These are phyloP conservation scores for Apiospora koreana DNA, from an alignment of 2,329 filamentous ascomycete species.

Conservation along the genomic window DNA sequence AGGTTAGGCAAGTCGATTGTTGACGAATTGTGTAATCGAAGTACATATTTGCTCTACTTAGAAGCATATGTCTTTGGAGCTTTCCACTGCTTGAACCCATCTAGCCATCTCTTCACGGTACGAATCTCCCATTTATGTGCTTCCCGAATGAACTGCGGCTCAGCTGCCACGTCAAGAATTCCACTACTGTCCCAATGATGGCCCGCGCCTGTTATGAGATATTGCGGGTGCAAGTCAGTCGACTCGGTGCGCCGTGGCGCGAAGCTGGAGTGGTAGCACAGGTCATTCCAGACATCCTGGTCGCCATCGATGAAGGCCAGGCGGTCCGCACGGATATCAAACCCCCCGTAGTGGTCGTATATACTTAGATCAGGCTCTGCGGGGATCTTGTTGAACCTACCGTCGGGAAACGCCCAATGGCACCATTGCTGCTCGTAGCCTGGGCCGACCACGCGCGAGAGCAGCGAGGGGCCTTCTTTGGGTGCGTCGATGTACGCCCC, in stretches of 20 bases:
- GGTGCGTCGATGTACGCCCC: conserved; percentile 51
- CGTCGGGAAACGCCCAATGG: conserved; percentile 52
- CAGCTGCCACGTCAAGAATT: conserved; percentile 39
- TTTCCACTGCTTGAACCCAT: conserved; percentile 31
- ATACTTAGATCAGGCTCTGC: conserved; percentile 40
- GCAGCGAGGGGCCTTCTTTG: conserved; percentile 42
- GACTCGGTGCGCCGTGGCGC: conserved; percentile 34
- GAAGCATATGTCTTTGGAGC: not conserved
- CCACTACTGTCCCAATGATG: conserved; percentile 53
- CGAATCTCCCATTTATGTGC: conserved; percentile 52
- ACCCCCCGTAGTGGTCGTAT: conserved; percentile 49
- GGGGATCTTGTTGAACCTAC: conserved; percentile 46
- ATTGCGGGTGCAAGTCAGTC: conserved; percentile 47
- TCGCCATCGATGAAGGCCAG: conserved; percentile 54
- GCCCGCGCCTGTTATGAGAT: conserved; percentile 50
- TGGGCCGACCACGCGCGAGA: conserved; percentile 47
- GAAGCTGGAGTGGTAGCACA: conserved; percentile 50
- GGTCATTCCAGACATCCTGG: conserved; percentile 52
- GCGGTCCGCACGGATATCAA: conserved; percentile 45
- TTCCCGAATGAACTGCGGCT: conserved; percentile 52
- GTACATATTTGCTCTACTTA: not conserved
- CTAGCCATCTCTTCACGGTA: conserved; percentile 50
- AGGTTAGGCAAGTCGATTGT: not conserved
- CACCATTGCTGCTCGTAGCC: conserved; percentile 58
- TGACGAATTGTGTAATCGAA: not conserved